Evolutionary conservation across 495 filamentous ascomycete species (phyloP), one percentile per base, ranked within the genome.

Genomic region (Penicillium silybi): DNA sequence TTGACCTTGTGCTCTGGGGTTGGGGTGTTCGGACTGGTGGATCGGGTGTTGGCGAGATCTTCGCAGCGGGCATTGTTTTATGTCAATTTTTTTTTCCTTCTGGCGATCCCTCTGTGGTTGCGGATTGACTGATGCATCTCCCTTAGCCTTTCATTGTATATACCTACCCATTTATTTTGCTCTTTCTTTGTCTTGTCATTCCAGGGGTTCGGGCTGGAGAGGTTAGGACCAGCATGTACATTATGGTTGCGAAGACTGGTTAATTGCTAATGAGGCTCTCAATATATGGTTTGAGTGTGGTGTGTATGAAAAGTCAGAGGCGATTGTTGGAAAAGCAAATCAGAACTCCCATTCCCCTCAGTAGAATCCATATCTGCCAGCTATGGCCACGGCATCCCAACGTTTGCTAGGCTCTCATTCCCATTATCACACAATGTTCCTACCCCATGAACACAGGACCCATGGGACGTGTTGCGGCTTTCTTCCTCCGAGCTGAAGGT

Each of bases 141-240:
- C 25, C 18, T 45, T 45, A 19, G n/a, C 23, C 23, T 32, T 32
- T 15, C 23, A 13, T 32, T 54, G 51, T 54, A 48, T 34, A 54
- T 54, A 54, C 15, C 3, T 54, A 46, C 9, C 17, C 41, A 20
- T 34, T 42, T 15, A 25, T 38, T 43, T 54, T 43, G 37, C 17
- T 42, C 13, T 13, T 18, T 26, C 9, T 34, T 16, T 35, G 25
- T 41, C 26, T 10, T 46, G 41, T 25, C 10, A 43, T 20, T 48
- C 19, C 25, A 46, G 4, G n/a, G 46, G 3, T 41, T 43, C 4
- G n/a, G 43, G 26, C 26, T 45, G 23, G 34, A 27, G 32, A 18
- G 16, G n/a, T 19, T 42, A 19, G 18, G 29, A 27, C 51, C 40
- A 29, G 43, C 25, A 54, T 54, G 51, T 54, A 54, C 39, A 54